phyloP scores from a whole-genome alignment of 768 basidiomycete genomes.

The Tricholoma matsutake region DNA sequence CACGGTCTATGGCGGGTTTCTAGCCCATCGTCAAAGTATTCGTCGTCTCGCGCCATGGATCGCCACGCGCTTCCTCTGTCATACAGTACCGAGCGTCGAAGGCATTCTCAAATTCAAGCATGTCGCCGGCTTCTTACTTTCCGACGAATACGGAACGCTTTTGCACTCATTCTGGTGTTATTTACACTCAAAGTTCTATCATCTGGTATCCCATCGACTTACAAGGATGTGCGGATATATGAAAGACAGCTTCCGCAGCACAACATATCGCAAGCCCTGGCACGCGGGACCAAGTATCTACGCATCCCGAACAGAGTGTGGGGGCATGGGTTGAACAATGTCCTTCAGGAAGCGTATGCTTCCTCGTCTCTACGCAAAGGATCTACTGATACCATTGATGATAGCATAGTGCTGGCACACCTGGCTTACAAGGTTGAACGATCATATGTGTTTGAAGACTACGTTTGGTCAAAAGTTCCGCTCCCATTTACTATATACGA shows the following conservation, averaged over 20 bases:
- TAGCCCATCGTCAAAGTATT: background rate
- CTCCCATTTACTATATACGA: slow-evolving; percentile 50
- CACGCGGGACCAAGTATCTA: background rate
- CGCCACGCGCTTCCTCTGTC: background rate
- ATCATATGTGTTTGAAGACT: slow-evolving; percentile 58
- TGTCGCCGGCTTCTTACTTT: background rate
- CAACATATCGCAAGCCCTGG: background rate
- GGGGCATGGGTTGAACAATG: slow-evolving; percentile 56
- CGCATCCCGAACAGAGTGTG: background rate
- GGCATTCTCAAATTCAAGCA: background rate
- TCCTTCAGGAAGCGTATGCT: slow-evolving; percentile 39
- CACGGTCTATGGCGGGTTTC: background rate
- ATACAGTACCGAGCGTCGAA: background rate
- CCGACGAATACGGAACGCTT: background rate
- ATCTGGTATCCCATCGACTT: slow-evolving; percentile 3
- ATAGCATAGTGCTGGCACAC: slow-evolving; percentile 44
- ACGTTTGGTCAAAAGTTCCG: slow-evolving; percentile 50
- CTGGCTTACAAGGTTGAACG: slow-evolving; percentile 45
- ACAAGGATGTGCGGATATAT: background rate
- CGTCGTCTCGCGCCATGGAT: background rate
- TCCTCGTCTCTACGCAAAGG: background rate
- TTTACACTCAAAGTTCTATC: background rate
- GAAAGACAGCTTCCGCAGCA: slow-evolving; percentile 8
- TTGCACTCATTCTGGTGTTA: background rate
- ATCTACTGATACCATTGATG: background rate